Conservation (phyloP, 768 basidiomycete genomes). For the Guyanaporus albipodus region DNA sequence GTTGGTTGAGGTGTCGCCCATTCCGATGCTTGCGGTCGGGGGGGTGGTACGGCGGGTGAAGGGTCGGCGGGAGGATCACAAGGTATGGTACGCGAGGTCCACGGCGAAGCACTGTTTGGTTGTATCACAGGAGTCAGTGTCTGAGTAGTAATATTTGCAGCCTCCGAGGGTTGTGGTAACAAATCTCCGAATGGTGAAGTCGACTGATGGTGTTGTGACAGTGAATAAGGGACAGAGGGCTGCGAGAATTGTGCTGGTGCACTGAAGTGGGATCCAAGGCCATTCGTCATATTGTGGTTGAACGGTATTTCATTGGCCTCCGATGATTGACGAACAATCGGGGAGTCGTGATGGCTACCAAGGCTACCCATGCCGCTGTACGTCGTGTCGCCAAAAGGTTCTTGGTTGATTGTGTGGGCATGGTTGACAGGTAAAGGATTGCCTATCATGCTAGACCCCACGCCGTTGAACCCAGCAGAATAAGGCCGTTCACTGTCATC, state of each 20-base stretch:
- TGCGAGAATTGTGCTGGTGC: conserved; percentile 18
- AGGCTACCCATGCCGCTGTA: conserved; percentile 24
- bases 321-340: conserved; percentile 18
- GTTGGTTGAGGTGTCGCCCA: conserved; percentile 34
- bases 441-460: conserved; percentile 16
- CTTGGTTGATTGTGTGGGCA: conserved; percentile 24
- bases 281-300: conserved; percentile 12
- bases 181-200: conserved; percentile 23
- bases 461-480: conserved; percentile 23
- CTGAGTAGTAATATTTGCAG: conserved; percentile 18
- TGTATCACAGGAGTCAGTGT: conserved; percentile 22
- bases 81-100: conserved; percentile 18
- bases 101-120: conserved; percentile 20
- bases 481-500: conserved; percentile 23
- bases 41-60: conserved; percentile 22
- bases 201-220: conserved; percentile 19
- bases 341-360: conserved; percentile 20
- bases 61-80: conserved; percentile 17
- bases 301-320: conserved; percentile 27
- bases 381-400: conserved; percentile 22
- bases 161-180: conserved; percentile 15
- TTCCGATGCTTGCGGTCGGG: conserved; percentile 29
- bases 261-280: conserved; percentile 21
- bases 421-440: conserved; percentile 19
- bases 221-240: conserved; percentile 16